These are phyloP conservation scores for Russula foetens DNA, from an alignment of 768 basidiomycete genomes.

Conservation along the genomic window DNA sequence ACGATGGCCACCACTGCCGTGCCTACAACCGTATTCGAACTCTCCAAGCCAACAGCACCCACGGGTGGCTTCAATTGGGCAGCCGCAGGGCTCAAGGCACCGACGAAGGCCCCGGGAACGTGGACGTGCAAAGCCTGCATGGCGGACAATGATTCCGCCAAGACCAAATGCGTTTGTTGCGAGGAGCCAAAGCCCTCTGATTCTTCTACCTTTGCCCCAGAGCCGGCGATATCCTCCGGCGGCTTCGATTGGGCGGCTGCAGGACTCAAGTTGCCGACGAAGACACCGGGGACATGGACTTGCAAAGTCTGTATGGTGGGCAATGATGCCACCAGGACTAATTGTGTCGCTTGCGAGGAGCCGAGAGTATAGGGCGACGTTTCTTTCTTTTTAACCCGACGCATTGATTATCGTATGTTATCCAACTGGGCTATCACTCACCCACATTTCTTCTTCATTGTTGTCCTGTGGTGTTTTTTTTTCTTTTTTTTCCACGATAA, in stretches of 20 bases:
- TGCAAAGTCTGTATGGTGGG: conserved; percentile 32
- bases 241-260: conserved; percentile 36
- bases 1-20: background rate
- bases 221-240: conserved; percentile 2
- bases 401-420: conserved; percentile 16
- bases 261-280: conserved; percentile 27
- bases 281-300: conserved; percentile 29
- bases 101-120: conserved; percentile 23
- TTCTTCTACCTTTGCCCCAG: background rate
- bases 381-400: background rate
- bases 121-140: conserved; percentile 37
- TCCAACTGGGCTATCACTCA: background rate
- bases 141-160: conserved; percentile 23
- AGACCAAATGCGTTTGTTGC: conserved; percentile 28
- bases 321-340: conserved; percentile 23
- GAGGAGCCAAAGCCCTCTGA: conserved; percentile 14
- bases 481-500: background rate
- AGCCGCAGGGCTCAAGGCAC: conserved; percentile 30
- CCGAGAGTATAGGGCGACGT: conserved; percentile 7
- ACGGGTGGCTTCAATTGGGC: conserved; percentile 32
- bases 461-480: background rate
- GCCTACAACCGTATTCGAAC: background rate
- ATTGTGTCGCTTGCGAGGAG: conserved; percentile 28
- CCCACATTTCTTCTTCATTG: background rate
- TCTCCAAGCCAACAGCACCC: background rate